Base-by-base conservation (phyloP, 805 yeast genomes). In the Candida silvicultrix region DNA sequence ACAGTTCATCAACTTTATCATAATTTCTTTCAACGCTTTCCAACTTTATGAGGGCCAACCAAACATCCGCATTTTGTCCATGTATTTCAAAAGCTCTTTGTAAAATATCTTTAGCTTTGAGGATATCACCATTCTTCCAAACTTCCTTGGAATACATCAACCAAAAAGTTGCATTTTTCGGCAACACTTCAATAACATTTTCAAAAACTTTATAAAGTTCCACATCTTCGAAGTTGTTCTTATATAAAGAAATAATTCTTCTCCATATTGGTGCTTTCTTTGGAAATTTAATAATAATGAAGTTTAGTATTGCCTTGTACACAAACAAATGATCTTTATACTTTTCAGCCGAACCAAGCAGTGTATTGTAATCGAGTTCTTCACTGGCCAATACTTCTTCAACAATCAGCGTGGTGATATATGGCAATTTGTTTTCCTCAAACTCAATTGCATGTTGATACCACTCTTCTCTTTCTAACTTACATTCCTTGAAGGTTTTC, bases 121-220 rank as follows among this genome's bases (percentile, higher is more conserved):
- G 64, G 1, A 74, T 54, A 52, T 84, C 79, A 1, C 65, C 72
- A 21, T 67, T 46, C 39, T 66, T 63, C 83, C 89, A 80, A 44
- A 74, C 68, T 54, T 85, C 90, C 52, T 83, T 83, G 0, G 95
- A 85, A 57, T 78, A 87, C 80, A 83, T 77, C 43, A 88, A 62
- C 64, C 78, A 74, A 38, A 88, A 70, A 12, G 74, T 57, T 35
- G 77, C 79, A 28, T 66, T 59, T 4, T 66, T 54, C 0, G 85
- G 83, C 43, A 82, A 71, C 1, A 69, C 56, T 1, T 57, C 53
- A 0, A 83, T 69, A 1, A 90, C 80, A 49, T 66, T 62, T 39
- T 80, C 80, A 58, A 83, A 82, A 23, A 70, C 70, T 3, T 62
- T 55, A 48, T 69, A 73, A 4, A 80, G 56, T 15, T 63, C 66